Conservation (phyloP, 1,284 basidiomycete genomes). For the Pseudozyma hubeiensis region DNA sequence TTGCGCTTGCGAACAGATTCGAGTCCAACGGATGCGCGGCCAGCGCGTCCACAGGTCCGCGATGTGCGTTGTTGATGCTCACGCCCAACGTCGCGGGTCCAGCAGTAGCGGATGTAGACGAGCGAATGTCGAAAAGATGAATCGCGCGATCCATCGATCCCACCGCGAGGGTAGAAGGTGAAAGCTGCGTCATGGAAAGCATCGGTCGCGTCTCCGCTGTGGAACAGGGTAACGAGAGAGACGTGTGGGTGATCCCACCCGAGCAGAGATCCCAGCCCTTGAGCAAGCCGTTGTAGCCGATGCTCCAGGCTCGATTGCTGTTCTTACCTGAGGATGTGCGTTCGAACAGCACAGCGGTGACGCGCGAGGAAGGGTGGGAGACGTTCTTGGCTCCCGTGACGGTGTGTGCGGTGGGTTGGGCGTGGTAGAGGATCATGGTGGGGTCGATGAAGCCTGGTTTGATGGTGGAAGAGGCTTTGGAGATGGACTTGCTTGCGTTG, state of each 20-base stretch:
- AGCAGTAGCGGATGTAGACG: background rate
- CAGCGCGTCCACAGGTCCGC: slow-evolving; percentile 50
- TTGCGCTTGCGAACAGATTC: slow-evolving; percentile 56
- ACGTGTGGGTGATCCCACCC: slow-evolving; percentile 34
- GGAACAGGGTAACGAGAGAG: slow-evolving; percentile 17
- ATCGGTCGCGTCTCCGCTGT: slow-evolving; percentile 34
- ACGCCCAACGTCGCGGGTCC: slow-evolving; percentile 12
- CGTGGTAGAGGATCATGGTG: slow-evolving; percentile 37
- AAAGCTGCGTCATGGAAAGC: slow-evolving; percentile 50
- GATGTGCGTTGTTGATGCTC: slow-evolving; percentile 48
- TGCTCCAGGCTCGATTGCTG: slow-evolving; percentile 45
- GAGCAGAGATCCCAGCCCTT: slow-evolving; percentile 59
- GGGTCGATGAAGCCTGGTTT: slow-evolving; percentile 25
- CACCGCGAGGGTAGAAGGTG: slow-evolving; percentile 32
- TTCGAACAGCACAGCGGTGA: slow-evolving; percentile 46
- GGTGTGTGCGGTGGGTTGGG: slow-evolving; percentile 14
- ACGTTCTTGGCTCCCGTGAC: slow-evolving; percentile 39
- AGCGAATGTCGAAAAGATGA: slow-evolving; percentile 61
- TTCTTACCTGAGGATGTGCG: slow-evolving; percentile 20
- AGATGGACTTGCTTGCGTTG: slow-evolving; percentile 17
- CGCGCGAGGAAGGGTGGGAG: slow-evolving; percentile 50
- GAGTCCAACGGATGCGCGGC: slow-evolving; percentile 43
- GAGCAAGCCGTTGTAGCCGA: slow-evolving; percentile 62
- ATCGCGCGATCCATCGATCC: slow-evolving; percentile 62
- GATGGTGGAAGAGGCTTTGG: background rate